A percentile compares a stretch with the other conserved stretches of the same genome.
Conservation (phyloP, 2,329 filamentous ascomycete genomes). For the Talaromyces sp. region DNA sequence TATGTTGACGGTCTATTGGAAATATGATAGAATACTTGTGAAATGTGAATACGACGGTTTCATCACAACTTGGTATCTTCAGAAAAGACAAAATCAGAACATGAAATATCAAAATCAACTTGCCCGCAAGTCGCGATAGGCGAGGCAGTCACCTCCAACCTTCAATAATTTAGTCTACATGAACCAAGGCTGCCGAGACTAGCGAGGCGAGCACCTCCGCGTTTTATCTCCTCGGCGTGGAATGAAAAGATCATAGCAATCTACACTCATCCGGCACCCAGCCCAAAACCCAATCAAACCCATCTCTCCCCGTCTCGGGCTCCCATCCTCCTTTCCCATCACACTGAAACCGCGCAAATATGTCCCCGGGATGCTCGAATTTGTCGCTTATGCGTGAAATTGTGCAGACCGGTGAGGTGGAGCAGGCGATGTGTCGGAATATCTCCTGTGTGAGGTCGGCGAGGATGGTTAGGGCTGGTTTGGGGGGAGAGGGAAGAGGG, state of each 20-base stretch:
- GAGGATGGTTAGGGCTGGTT: background rate
- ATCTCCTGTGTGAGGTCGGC: background rate
- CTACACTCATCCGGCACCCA: constrained; percentile 13
- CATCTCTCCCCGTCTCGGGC: background rate
- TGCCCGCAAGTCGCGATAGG: background rate
- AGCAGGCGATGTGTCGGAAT: constrained; percentile 8
- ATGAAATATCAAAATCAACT: background rate
- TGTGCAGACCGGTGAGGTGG: constrained; percentile 7
- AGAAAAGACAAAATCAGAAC: background rate
- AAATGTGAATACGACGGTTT: background rate
- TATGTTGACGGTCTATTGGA: background rate
- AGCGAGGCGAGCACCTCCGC: background rate
- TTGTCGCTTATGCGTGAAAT: background rate
- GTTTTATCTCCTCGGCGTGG: background rate
- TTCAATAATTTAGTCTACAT: background rate
- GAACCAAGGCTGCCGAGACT: background rate
- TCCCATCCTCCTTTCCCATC: constrained; percentile 2
- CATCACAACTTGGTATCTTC: background rate
- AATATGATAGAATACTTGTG: background rate
- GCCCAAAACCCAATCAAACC: constrained; percentile 9
- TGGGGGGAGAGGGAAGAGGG: background rate
- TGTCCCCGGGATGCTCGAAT: constrained; percentile 1
- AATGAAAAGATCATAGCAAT: background rate
- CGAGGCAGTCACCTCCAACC: background rate
- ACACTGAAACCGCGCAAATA: constrained; percentile 12